phyloP scores from a whole-genome alignment of 805 yeast genomes.

The Yarrowia yakushimensis region DNA sequence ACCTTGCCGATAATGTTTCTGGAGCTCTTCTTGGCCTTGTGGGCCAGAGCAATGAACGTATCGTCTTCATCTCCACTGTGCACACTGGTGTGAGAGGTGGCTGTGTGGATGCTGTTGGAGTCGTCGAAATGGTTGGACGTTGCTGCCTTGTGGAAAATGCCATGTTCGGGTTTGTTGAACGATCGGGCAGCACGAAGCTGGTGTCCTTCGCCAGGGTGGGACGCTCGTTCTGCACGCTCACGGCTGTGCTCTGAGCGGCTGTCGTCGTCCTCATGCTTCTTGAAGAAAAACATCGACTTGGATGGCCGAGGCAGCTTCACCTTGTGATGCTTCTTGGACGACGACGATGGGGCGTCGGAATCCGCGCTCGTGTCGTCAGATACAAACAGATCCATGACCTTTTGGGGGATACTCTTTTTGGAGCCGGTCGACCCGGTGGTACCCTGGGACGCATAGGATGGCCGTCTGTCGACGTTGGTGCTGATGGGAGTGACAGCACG shows the following conservation, averaged over 20 bases:
- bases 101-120: not conserved
- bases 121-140: slow-evolving; percentile 6
- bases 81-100: not conserved
- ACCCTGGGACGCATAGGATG: slow-evolving; percentile 25
- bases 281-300: slow-evolving; percentile 25
- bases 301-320: slow-evolving; percentile 12
- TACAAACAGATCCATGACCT: slow-evolving; percentile 18
- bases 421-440: slow-evolving; percentile 25
- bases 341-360: not conserved
- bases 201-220: slow-evolving; percentile 2
- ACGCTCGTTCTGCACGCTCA: not conserved
- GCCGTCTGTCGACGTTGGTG: slow-evolving; percentile 22
- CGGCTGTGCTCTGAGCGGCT: slow-evolving; percentile 1
- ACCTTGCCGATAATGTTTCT: slow-evolving; percentile 11
- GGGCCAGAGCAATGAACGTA: not conserved
- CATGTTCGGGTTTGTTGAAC: slow-evolving; percentile 13
- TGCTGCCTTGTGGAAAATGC: slow-evolving; percentile 14
- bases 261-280: slow-evolving; percentile 7
- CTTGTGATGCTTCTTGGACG: slow-evolving; percentile 2
- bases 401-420: slow-evolving; percentile 21
- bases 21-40: slow-evolving; percentile 14
- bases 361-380: slow-evolving; percentile 6
- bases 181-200: slow-evolving; percentile 4
- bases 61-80: slow-evolving; percentile 10
- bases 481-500: slow-evolving; percentile 11